Base-by-base conservation (phyloP, 1,139 yeast genomes). In the Candida sojae region DNA sequence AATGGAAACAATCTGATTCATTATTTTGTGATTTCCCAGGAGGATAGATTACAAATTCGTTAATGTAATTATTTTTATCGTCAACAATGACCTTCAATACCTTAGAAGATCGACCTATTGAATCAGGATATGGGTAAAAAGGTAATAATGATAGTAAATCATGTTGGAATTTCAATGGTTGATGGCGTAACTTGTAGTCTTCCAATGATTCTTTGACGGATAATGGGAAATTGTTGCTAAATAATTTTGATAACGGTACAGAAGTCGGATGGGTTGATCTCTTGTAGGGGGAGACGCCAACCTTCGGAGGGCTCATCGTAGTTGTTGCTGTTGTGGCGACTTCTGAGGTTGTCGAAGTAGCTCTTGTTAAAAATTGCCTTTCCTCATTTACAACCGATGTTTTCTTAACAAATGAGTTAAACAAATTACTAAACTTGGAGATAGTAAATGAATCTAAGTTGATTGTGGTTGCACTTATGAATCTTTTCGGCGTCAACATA, bases 251-350 rank as follows among this genome's bases (percentile, higher is more conserved):
- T 4, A 83, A 55, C 0, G 88, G 88, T 0, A 83, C 76, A 2
- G 88, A 84, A 0, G 85, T 77, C 0, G 89, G 89, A 25, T 83
- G 81, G 0, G 85, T 82, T 1, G 87, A 73, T 33, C 81, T 54
- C 50, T 61, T 70, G 53, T 77, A 77, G n/a, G 57, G 54, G 7
- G 50, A 38, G 3, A 12, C 32, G 5, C 33, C 8, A 13, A 9
- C 12, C 26, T 13, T 38, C n/a, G 12, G 41, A 28, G 45, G 32
- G 9, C 12, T 13, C 6, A 34, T 28, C 12, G 40, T 35, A 0
- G 39, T 21, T n/a, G 43, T 34, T 3, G 38, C 38, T 11, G 29
- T 31, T 32, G 39, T 26, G 2, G 32, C n/a, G 26, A 25, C n/a
- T 2, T 23, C 17, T 10, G 39, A 10, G 17, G 21, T 23, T 1